A percentile compares a stretch with the other conserved stretches of the same genome.
These are phyloP conservation scores for Tubosaeta sp. DNA, from an alignment of 768 basidiomycete species.

Conservation along the genomic window DNA sequence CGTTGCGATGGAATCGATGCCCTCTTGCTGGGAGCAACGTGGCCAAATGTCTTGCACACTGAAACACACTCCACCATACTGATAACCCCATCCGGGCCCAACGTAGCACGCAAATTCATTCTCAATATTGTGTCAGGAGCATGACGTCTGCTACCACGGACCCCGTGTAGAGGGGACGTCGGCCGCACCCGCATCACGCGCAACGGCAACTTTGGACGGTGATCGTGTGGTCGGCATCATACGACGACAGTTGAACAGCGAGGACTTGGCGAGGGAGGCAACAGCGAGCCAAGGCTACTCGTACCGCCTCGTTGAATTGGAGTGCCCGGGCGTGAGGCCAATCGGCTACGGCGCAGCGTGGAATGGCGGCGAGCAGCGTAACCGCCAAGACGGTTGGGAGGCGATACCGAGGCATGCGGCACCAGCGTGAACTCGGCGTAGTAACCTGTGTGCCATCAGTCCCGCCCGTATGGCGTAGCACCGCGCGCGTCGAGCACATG, in stretches of 20 bases:
- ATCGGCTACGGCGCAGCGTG: not conserved
- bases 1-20: not conserved
- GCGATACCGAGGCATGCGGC: constrained; percentile 23
- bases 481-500: not conserved
- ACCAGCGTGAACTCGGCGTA: constrained; percentile 25
- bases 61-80: not conserved
- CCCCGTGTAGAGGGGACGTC: not conserved
- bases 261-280: not conserved
- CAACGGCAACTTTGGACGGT: not conserved
- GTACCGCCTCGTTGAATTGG: not conserved
- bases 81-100: not conserved
- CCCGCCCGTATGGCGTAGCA: not conserved
- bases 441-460: not conserved
- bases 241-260: not conserved
- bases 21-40: not conserved
- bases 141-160: not conserved
- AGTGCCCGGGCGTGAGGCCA: not conserved
- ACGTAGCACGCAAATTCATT: too few relatives aligned
- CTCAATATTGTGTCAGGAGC: not conserved
- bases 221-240: not conserved
- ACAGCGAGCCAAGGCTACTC: not conserved
- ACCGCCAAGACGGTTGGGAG: not conserved
- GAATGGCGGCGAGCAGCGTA: not conserved
- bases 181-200: not conserved
- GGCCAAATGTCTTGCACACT: not conserved